These are phyloP conservation scores for Mitragyna speciosa DNA, from an alignment of 257 asterid species.

Conservation along the genomic window DNA sequence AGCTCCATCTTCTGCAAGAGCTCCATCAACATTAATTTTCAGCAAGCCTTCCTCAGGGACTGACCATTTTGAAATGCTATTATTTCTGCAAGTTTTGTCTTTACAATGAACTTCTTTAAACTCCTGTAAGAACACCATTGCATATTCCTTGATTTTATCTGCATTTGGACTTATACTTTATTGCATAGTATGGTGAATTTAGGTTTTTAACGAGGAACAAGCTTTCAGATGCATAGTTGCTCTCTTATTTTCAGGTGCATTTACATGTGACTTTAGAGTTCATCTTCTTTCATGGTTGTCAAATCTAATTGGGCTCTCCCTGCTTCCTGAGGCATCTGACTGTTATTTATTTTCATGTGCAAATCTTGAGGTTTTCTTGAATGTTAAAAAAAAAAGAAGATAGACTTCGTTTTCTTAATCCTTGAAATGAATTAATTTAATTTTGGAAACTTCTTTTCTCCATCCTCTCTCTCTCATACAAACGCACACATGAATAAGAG, in stretches of 20 bases:
- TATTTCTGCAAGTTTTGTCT: too few relatives aligned
- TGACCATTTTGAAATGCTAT: too few relatives aligned
- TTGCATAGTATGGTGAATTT: not conserved
- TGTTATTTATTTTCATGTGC: not conserved
- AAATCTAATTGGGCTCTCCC: not conserved
- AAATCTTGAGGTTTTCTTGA: not conserved
- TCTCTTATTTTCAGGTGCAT: not conserved
- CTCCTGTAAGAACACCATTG: too few relatives aligned
- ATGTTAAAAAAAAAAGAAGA: not conserved
- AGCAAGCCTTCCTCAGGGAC: too few relatives aligned
- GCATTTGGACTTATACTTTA: not conserved
- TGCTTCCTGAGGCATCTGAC: not conserved
- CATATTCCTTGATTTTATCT: too few relatives aligned
- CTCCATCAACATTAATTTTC: too few relatives aligned
- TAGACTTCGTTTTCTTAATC: not conserved
- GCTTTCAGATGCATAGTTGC: not conserved
- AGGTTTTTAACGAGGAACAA: not conserved
- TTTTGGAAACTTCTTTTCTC: not conserved
- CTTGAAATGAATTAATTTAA: not conserved
- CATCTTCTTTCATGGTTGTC: too few relatives aligned
- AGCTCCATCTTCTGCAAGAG: too few relatives aligned
- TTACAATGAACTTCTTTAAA: too few relatives aligned
- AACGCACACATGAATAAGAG: not conserved
- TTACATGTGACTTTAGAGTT: not conserved
- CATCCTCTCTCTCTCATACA: not conserved